Evolutionary conservation across 495 filamentous ascomycete genomes (phyloP), one percentile per base, ranked within the genome.

Genomic region (Penicilliopsis zonata): DNA sequence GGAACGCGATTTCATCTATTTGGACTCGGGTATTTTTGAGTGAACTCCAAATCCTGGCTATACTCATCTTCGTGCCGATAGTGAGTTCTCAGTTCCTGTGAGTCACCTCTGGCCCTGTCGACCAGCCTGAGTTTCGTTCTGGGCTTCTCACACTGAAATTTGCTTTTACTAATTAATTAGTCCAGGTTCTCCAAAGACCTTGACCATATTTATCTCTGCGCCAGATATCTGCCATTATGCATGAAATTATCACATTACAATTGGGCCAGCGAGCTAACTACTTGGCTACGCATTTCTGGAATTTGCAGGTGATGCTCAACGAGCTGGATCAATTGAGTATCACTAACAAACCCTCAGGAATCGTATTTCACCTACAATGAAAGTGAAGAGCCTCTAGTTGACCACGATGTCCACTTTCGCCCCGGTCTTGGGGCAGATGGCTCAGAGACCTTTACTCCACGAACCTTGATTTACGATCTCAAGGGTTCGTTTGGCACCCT

Each of bases 281-380:
- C 45, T 53, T 95, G 17, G 86, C 80, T n/a, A 94, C 84, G 0
- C 90, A 99, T 61, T 96, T 94, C 52, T 99, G 92, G 92, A 99
- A 99, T 45, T 67, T 85, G 17, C 88, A 95, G 65, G 78, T 82
- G 61, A 9, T 31, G 42, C 24, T 2, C 25, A 36, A 20, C 15
- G 17, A 30, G 34, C 36, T 17, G 15, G 9, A 9, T 30, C 22
- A 28, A 17, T 3, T 18, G 14, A 21, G 9, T 13, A 36, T 2
- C 25, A 9, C 19, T 37, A n/a, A 44, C 41, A 62, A 27, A 46
- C 35, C 24, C 37, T 23, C 36, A 52, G 84, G 92, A 98, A 65
- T 94, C 88, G 8, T 98, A 98, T 58, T 98, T 98, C 51, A 94
- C 90, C 15, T 96, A 94, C 50, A 63, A 69, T 7, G 69, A 69